A percentile compares a stretch with the other conserved stretches of the same genome.
These are phyloP conservation scores for Diplodia mutila DNA, from an alignment of 2,329 filamentous ascomycete genomes.

Conservation along the genomic window DNA sequence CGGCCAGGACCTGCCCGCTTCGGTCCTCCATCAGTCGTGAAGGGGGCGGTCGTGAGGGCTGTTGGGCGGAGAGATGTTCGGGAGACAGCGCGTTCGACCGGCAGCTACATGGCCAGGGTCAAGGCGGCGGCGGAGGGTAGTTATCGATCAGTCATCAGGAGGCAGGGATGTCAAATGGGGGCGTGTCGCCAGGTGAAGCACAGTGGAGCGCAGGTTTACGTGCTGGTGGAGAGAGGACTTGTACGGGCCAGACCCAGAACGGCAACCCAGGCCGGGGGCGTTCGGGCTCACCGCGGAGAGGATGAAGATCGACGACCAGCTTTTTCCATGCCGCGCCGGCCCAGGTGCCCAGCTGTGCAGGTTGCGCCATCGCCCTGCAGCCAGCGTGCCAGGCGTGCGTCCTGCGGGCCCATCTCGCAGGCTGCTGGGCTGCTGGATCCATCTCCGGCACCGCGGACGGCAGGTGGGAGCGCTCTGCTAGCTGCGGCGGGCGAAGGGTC, in stretches of 20 bases:
- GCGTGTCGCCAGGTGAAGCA: slow-evolving; percentile 10
- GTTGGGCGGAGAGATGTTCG: slow-evolving; percentile 6
- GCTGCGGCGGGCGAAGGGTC: background rate
- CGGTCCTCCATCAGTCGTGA: slow-evolving; percentile 30
- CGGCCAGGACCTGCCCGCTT: slow-evolving; percentile 33
- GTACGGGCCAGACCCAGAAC: slow-evolving; percentile 2
- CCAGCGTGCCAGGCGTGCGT: background rate
- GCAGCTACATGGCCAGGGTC: background rate
- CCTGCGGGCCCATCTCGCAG: background rate
- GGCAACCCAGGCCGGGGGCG: slow-evolving; percentile 6
- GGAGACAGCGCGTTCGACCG: background rate
- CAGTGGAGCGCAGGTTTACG: background rate
- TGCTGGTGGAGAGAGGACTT: slow-evolving; percentile 8
- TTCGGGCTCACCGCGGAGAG: slow-evolving; percentile 14
- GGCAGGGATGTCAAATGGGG: background rate
- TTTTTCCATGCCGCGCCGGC: background rate
- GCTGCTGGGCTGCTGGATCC: background rate
- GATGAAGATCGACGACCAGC: background rate
- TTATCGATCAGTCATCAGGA: slow-evolving; percentile 21
- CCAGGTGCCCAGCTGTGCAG: background rate
- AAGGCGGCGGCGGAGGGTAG: slow-evolving; percentile 6
- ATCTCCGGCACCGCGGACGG: background rate
- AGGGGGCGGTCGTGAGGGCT: background rate
- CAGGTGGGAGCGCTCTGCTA: background rate
- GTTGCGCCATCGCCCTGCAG: background rate